phyloP scores from a whole-genome alignment of 2,329 filamentous ascomycete species.

The Chaetomiaceae sp. region DNA sequence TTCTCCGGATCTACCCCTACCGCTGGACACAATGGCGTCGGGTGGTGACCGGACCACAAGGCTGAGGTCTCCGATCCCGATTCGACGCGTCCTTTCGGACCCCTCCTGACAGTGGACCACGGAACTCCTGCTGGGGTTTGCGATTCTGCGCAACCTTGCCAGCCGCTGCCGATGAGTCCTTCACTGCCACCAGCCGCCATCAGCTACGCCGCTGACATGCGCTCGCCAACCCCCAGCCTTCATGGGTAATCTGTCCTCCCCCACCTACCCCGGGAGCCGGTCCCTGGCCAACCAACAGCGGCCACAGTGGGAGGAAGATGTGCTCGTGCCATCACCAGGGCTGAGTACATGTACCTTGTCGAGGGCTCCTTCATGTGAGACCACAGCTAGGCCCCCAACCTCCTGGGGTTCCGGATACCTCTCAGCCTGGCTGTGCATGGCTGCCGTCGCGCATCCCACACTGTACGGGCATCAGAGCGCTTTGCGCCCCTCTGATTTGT shows the following conservation, averaged over 20 bases:
- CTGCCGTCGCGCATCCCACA: conserved; percentile 3
- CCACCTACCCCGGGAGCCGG: not conserved
- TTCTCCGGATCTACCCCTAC: not conserved
- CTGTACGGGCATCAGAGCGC: conserved; percentile 11
- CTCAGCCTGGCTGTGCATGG: not conserved
- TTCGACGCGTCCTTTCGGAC: not conserved
- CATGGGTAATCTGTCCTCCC: not conserved
- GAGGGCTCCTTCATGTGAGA: conserved; percentile 16
- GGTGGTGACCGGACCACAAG: not conserved
- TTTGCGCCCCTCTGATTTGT: conserved; percentile 14
- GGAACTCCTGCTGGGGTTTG: not conserved
- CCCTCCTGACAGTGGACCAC: not conserved
- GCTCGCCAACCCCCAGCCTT: not conserved
- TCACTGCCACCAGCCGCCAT: not conserved
- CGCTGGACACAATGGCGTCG: not conserved
- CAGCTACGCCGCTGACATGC: conserved; percentile 13
- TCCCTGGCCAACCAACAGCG: conserved; percentile 19
- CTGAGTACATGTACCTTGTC: conserved; percentile 18
- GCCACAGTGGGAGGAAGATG: conserved; percentile 20
- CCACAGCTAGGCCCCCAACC: conserved; percentile 14
- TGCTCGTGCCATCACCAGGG: conserved; percentile 4
- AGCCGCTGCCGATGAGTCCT: not conserved
- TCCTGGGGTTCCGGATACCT: conserved; percentile 15
- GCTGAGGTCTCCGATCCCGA: not conserved
- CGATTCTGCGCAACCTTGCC: conserved; percentile 1